Evolutionary conservation across 1,284 basidiomycete genomes (phyloP).

Genomic region (Flammula alnicola): DNA sequence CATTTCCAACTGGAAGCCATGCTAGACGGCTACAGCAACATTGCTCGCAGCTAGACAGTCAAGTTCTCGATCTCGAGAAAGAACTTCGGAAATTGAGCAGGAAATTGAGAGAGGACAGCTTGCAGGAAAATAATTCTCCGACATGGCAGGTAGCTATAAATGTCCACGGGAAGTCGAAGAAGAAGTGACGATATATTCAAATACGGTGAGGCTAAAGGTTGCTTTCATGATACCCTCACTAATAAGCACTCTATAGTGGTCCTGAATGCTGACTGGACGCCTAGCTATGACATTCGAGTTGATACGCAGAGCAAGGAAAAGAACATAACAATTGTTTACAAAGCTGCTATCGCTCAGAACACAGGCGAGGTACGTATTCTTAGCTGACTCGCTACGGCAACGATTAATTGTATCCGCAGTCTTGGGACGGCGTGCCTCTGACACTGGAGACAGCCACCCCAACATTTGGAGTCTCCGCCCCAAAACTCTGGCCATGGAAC

Average conservation of each 20-base stretch:
- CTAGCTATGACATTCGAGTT: constrained; percentile 35
- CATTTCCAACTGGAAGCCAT: constrained; percentile 1
- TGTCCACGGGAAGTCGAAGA: constrained; percentile 12
- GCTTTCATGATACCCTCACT: not conserved
- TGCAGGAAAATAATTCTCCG: constrained; percentile 2
- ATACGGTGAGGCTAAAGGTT: constrained; percentile 14
- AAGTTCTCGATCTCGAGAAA: constrained; percentile 18
- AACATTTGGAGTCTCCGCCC: constrained; percentile 30
- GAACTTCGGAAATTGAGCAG: constrained; percentile 7
- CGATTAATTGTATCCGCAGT: constrained; percentile 11
- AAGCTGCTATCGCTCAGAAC: constrained; percentile 23
- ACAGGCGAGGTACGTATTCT: constrained; percentile 22
- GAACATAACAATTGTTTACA: constrained; percentile 33
- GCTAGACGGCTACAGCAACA: constrained; percentile 4
- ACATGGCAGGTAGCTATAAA: constrained; percentile 13
- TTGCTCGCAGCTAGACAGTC: constrained; percentile 7
- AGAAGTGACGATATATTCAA: constrained; percentile 14
- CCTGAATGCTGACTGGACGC: constrained; percentile 30
- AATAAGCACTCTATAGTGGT: constrained; percentile 23
- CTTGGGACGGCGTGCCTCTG: constrained; percentile 31
- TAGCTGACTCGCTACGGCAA: not conserved
- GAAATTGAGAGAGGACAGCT: not conserved
- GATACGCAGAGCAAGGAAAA: constrained; percentile 30
- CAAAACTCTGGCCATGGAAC: constrained; percentile 28
- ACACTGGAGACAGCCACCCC: constrained; percentile 33